Evolutionary conservation across 371 early-diverging fungal species (phyloP).

Genomic region (Saksenaea vasiformis): DNA sequence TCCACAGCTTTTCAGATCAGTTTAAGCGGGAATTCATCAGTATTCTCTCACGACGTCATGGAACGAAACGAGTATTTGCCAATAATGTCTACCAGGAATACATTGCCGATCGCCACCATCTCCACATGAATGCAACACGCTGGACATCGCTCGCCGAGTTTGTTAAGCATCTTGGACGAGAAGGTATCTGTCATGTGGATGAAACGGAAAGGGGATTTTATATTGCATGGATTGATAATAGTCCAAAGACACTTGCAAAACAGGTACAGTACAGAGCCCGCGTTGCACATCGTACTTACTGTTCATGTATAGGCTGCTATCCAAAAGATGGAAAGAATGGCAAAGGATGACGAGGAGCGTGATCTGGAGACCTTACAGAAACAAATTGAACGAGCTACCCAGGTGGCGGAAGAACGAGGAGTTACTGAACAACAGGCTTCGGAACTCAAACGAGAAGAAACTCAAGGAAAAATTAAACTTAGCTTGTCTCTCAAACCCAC

Average conservation of each 20-base stretch:
- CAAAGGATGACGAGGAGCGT: constrained; percentile 85
- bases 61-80: constrained; percentile 84
- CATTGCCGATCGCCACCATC: constrained; percentile 85
- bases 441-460: constrained; percentile 67
- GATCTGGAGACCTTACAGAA: constrained; percentile 75
- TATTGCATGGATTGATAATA: constrained; percentile 90
- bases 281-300: not conserved
- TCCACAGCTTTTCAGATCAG: constrained; percentile 72
- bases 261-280: constrained; percentile 35
- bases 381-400: constrained; percentile 79
- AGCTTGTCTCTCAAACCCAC: constrained; percentile 33
- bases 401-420: constrained; percentile 47
- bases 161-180: constrained; percentile 79
- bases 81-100: constrained; percentile 97
- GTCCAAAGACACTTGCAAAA: constrained; percentile 81
- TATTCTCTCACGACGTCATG: constrained; percentile 75
- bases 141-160: constrained; percentile 92
- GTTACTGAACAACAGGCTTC: constrained; percentile 45
- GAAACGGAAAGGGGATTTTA: constrained; percentile 91
- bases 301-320: constrained; percentile 67
- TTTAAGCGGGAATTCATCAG: constrained; percentile 75
- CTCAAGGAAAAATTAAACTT: constrained; percentile 37
- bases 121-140: constrained; percentile 96
- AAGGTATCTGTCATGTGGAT: constrained; percentile 85
- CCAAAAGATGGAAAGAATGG: constrained; percentile 77